Evolutionary conservation across 768 basidiomycete genomes (phyloP), one percentile per base, ranked within the genome.

Genomic region (Macrocybe gigantea): DNA sequence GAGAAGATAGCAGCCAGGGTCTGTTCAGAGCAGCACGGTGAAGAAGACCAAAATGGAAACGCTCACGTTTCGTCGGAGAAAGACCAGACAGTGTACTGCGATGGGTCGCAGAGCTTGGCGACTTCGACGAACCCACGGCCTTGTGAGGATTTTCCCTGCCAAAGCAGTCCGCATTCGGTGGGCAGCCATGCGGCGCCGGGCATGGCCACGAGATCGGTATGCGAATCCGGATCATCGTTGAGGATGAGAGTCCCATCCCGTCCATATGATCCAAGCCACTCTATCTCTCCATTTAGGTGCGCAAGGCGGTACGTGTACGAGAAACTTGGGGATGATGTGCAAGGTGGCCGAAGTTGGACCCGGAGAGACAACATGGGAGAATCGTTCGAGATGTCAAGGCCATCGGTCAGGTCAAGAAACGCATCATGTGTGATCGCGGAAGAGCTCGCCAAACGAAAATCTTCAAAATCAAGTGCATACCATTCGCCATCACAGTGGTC

Each of bases 291-390:
- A 12, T 60, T 60, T 11, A 74, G 59, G 58, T 75, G 71, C 2
- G 69, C 47, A 13, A 81, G 45, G 35, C 79, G 71, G 56, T 78
- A 81, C 0, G 78, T 80, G 58, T 71, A 76, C 12, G 66, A 66
- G 51, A 66, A 73, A 6, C 38, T 30, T 13, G 40, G 42, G 22
- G 48, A 40, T 10, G 37, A 30, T 5, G 40, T 35, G 33, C 30
- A 38, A 41, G 47, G 37, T 9, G 45, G 34, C 34, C 53, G 49
- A 44, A 57, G 52, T 35, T 32, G 41, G 11, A 58, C 13, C 5
- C 47, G 44, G 33, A 63, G 49, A 2, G 56, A 49, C 40, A 61
- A 46, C 40, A 33, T 43, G 33, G 9, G 22, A 8, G 37, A 29
- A 30, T 44, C 47, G 5, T 38, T 30, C 35, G 41, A 15, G 15